Conservation (phyloP, 345 rosid genomes). For the Murraya koenigii region DNA sequence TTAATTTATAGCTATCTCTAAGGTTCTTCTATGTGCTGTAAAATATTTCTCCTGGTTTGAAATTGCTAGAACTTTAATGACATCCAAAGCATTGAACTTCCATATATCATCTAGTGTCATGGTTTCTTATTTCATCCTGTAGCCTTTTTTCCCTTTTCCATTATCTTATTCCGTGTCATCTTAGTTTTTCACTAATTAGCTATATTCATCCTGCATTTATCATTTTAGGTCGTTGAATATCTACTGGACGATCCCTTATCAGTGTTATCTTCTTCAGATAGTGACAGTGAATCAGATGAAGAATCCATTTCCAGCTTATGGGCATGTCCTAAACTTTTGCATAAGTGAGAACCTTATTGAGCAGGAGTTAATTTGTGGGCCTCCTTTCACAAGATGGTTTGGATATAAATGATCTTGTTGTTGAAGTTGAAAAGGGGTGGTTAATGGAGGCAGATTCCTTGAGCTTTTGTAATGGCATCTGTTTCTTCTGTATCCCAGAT, state of each 20-base stretch:
- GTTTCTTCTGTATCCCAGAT: not conserved
- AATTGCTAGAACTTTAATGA: not conserved
- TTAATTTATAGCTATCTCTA: not conserved
- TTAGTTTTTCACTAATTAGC: not conserved
- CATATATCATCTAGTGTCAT: not conserved
- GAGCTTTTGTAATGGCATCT: not conserved
- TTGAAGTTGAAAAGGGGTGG: not conserved
- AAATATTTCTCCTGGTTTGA: not conserved
- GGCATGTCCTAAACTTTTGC: constrained; percentile 39
- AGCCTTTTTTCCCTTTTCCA: not conserved
- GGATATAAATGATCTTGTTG: not conserved
- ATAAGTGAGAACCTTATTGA: not conserved
- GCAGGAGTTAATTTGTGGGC: not conserved
- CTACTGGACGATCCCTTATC: constrained; percentile 34
- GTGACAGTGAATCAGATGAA: constrained; percentile 53
- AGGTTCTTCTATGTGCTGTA: not conserved
- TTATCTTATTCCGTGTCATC: not conserved
- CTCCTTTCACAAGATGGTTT: not conserved
- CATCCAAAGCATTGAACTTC: not conserved
- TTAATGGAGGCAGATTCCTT: not conserved
- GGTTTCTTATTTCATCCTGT: not conserved
- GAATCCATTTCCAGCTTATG: constrained; percentile 34
- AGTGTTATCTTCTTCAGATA: constrained; percentile 38
- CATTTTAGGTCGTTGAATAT: constrained; percentile 48
- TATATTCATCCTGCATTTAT: not conserved